These are phyloP conservation scores for Penicillium canariense DNA, from an alignment of 495 filamentous ascomycete genomes.

Conservation along the genomic window DNA sequence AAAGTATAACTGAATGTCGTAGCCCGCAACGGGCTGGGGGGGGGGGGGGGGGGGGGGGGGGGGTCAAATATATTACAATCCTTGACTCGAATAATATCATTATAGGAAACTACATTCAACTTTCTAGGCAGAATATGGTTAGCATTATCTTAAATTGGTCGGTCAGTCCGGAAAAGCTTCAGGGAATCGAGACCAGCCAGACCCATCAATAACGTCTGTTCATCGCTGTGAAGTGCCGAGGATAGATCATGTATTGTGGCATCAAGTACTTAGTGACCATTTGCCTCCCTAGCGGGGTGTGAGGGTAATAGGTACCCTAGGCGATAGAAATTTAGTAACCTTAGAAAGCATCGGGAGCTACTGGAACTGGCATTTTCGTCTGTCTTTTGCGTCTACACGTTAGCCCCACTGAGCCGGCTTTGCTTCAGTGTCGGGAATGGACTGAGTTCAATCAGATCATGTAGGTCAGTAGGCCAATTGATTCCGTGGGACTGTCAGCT, in stretches of 20 bases:
- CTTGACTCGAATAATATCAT: no score
- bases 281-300: neutral
- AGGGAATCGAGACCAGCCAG: constrained; percentile 25
- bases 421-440: constrained; percentile 3
- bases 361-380: constrained; percentile 8
- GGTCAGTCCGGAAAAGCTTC: constrained; percentile 20
- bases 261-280: neutral
- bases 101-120: neutral
- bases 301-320: neutral
- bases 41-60: no score
- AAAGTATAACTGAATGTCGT: constrained; percentile 11
- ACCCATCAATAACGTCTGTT: constrained; percentile 24
- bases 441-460: constrained; percentile 1
- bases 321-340: neutral
- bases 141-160: constrained; percentile 5
- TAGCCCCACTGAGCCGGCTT: neutral
- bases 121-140: no score
- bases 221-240: constrained; percentile 14
- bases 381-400: neutral
- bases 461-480: neutral
- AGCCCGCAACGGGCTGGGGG: no score
- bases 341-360: neutral
- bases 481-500: constrained; percentile 12
- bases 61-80: no score
- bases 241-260: neutral